Base-by-base conservation (phyloP, 2,329 filamentous ascomycete species). In the Penicillium oxalicum region DNA sequence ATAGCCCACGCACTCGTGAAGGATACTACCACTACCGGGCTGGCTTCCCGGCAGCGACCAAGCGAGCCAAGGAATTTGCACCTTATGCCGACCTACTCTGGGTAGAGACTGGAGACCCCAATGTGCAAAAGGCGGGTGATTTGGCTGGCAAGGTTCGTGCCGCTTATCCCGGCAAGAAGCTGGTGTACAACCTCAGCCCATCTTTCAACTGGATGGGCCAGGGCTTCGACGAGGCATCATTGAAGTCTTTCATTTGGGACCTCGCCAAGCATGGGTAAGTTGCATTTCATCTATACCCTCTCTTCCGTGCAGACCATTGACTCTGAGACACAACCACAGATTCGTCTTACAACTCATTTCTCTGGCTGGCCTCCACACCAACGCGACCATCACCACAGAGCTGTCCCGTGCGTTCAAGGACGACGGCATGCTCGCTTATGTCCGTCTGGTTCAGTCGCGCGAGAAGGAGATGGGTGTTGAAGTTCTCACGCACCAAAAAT, bases 181-280 rank as follows among this genome's bases (percentile, higher is more conserved):
- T 98, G 25, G 91, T 97, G 0, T 98, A 98, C 75, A 98, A 98
- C 73, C 80, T 98, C 1, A 91, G 86, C 4, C 93, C 93, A 1
- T 95, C 88, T 7, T 98, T 98, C 79, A 97, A 98, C 77, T 98
- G 93, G 93, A 93, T 94, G 82, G 83, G 83, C 9, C 91, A 97
- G 66, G 93, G 91, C 28, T 98, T 97, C 72, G 85, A 81, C 3
- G 83, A 90, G 55, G 83, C 82, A 52, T 85, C 86, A 5, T 78
- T 98, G 47, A 89, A 87, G 73, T 89, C 82, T 5, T 98, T 98
- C 69, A 87, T 98, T 61, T 97, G 91, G 91, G 91, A 97, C 68
- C 82, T 98, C 56, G 93, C 91, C 7, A 83, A 84, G 66, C 87
- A 96, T 61, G 91, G 91, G 51, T 91, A 84, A 65, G 82, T 82